Evolutionary conservation across 257 asterid species (phyloP).

Genomic region (Nicotiana sylvestris): DNA sequence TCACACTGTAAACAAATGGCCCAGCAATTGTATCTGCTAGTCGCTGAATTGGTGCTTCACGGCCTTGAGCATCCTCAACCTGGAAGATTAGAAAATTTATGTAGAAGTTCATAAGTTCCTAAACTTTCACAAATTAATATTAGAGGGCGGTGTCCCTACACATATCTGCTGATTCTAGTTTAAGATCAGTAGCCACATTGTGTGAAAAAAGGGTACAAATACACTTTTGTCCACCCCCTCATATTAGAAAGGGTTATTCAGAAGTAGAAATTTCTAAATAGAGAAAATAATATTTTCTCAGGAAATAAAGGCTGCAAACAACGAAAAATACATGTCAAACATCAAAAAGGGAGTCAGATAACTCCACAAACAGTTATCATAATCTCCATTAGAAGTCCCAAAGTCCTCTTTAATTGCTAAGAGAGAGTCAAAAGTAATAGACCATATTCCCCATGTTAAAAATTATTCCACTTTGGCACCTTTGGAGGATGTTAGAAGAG

Average conservation of each 20-base stretch:
- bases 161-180: background rate
- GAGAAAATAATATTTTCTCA: background rate
- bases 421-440: background rate
- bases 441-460: background rate
- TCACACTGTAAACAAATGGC: constrained; percentile 86
- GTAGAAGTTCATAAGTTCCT: background rate
- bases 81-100: constrained; percentile 13
- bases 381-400: background rate
- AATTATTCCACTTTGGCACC: background rate
- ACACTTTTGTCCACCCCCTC: background rate
- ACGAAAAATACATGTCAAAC: background rate
- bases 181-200: background rate
- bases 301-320: background rate
- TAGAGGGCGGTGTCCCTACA: background rate
- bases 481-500: background rate
- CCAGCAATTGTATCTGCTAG: constrained; percentile 99
- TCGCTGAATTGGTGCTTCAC: constrained; percentile 99
- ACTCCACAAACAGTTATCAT: background rate
- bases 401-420: background rate
- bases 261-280: background rate
- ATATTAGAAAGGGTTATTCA: background rate
- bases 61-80: constrained; percentile 99
- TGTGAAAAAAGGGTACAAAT: background rate
- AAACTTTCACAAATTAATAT: background rate
- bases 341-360: background rate